phyloP scores from a whole-genome alignment of 2,329 filamentous ascomycete species.

The Fusarium paranaense region DNA sequence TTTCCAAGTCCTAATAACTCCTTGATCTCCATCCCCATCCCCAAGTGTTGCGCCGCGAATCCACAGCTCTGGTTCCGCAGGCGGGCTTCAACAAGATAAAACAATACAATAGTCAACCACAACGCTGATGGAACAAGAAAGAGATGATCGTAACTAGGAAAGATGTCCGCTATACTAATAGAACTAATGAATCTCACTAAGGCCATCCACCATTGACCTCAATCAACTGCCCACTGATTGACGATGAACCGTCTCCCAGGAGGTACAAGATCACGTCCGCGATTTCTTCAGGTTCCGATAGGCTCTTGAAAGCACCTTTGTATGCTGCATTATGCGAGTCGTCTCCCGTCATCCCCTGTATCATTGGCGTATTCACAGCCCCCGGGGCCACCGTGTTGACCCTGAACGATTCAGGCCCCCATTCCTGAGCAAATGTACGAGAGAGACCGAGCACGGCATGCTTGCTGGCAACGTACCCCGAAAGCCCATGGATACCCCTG shows the following conservation, averaged over 20 bases:
- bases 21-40: too few relatives aligned
- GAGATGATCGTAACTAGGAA: not conserved
- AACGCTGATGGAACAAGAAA: not conserved
- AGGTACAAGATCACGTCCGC: not conserved
- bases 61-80: too few relatives aligned
- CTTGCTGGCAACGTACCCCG: not conserved
- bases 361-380: not conserved
- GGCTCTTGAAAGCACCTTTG: not conserved
- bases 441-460: not conserved
- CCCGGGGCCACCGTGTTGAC: not conserved
- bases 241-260: not conserved
- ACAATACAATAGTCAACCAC: not conserved
- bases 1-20: too few relatives aligned
- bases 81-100: too few relatives aligned
- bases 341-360: not conserved
- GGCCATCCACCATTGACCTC: not conserved
- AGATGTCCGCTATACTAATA: not conserved
- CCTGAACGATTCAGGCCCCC: not conserved
- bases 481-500: not conserved
- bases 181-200: not conserved
- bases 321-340: not conserved
- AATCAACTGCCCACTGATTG: not conserved
- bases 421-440: not conserved
- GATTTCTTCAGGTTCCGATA: not conserved
- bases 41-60: too few relatives aligned